Conservation (phyloP, 805 yeast genomes). For the Cyberlindnera subsufficiens region DNA sequence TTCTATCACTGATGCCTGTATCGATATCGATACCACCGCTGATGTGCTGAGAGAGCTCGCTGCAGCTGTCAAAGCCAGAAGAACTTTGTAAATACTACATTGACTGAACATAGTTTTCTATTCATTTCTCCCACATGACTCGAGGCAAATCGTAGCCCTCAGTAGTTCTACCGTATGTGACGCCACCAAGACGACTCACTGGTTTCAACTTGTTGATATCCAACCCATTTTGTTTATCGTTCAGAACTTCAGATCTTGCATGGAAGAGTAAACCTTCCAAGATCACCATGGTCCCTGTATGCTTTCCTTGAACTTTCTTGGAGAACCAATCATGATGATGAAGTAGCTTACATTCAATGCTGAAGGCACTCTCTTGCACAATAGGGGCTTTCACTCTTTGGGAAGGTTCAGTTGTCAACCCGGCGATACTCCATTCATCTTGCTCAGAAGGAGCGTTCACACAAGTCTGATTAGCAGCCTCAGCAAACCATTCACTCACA, state of each 20-base stretch:
- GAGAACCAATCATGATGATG: constrained; percentile 40
- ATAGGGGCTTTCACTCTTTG: constrained; percentile 44
- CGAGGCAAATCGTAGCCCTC: constrained; percentile 29
- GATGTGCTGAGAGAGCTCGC: constrained; percentile 66
- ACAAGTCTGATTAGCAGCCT: constrained; percentile 52
- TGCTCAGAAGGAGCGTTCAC: constrained; percentile 41
- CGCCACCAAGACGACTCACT: constrained; percentile 49
- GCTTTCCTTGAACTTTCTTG: constrained; percentile 26
- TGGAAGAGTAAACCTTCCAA: constrained; percentile 57
- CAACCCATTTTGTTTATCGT: constrained; percentile 31
- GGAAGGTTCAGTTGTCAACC: constrained; percentile 43
- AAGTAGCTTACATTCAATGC: constrained; percentile 48
- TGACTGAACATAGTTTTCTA: background rate
- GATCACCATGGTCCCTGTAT: constrained; percentile 32
- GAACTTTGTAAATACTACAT: constrained; percentile 28
- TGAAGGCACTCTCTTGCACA: constrained; percentile 58
- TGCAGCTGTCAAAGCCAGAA: constrained; percentile 74
- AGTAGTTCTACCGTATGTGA: constrained; percentile 37
- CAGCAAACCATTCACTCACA: constrained; percentile 58
- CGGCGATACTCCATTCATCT: constrained; percentile 52
- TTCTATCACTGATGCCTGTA: constrained; percentile 97
- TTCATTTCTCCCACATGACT: constrained; percentile 3
- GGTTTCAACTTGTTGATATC: constrained; percentile 47
- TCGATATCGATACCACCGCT: constrained; percentile 82
- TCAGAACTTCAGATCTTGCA: constrained; percentile 47